phyloP scores from a whole-genome alignment of 176 grass and related monocot genomes.

The Juncus inflexus region DNA sequence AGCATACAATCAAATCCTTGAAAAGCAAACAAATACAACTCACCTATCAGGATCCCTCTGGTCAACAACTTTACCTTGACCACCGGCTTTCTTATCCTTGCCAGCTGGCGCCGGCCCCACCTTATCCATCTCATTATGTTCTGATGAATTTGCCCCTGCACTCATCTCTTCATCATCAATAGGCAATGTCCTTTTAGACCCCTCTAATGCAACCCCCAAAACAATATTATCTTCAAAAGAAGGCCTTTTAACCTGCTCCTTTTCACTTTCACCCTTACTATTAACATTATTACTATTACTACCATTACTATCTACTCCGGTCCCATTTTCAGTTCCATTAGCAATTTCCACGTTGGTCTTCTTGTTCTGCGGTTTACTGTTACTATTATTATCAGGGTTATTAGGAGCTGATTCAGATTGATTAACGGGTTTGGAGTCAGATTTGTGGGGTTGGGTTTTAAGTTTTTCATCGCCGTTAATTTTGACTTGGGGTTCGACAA shows the following conservation, averaged over 20 bases:
- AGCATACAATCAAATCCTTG: constrained; percentile 8
- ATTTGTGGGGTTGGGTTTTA: constrained; percentile 40
- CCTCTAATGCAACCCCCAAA: constrained; percentile 84
- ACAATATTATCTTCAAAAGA: constrained; percentile 93
- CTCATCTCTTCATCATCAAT: constrained; percentile 79
- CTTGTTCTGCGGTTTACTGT: constrained; percentile 50
- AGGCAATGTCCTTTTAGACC: constrained; percentile 87
- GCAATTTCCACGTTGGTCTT: constrained; percentile 40
- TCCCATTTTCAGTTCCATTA: constrained; percentile 19
- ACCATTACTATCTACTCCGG: constrained; percentile 30
- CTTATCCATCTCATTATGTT: constrained; percentile 55
- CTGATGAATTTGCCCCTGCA: constrained; percentile 37
- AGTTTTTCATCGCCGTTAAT: constrained; percentile 71
- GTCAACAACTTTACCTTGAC: constrained; percentile 44
- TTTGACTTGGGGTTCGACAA: constrained; percentile 70
- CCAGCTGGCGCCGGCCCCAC: constrained; percentile 39
- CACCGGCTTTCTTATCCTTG: constrained; percentile 44
- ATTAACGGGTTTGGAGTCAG: constrained; percentile 35
- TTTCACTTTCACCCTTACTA: constrained; percentile 57
- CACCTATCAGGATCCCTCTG: constrained; percentile 47
- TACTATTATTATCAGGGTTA: constrained; percentile 36
- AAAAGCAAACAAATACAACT: constrained; percentile 3
- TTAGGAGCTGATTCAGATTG: constrained; percentile 34
- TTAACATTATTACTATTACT: constrained; percentile 32
- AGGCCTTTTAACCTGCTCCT: constrained; percentile 39